A percentile compares a stretch with the other conserved stretches of the same genome.
Conservation (phyloP, 805 yeast genomes). For the Cyberlindnera veronae region DNA sequence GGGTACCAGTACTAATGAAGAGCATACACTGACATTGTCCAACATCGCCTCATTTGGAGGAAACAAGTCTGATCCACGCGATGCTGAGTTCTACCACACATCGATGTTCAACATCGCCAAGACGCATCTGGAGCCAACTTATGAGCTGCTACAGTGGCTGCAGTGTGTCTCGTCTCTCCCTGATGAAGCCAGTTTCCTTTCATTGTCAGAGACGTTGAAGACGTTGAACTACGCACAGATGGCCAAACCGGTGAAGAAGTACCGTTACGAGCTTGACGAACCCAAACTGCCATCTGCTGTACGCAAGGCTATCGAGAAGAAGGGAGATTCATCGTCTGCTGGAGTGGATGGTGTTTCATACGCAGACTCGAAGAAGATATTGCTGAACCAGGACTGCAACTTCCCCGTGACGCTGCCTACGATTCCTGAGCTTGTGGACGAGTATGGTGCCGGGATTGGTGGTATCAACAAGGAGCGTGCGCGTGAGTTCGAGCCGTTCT, state of each 20-base stretch:
- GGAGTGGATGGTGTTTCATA: conserved; percentile 17
- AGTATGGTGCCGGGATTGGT: conserved; percentile 75
- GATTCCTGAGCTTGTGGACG: conserved; percentile 63
- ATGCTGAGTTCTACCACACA: conserved; percentile 58
- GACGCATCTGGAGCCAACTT: conserved; percentile 63
- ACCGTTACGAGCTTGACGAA: conserved; percentile 84
- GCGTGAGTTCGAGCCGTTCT: conserved; percentile 60
- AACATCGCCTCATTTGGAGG: conserved; percentile 17
- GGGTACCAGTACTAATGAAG: conserved; percentile 24
- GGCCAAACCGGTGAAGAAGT: conserved; percentile 64
- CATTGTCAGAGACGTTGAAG: conserved; percentile 50
- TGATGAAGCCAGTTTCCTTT: conserved; percentile 58
- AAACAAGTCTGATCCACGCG: conserved; percentile 38
- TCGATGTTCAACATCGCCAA: conserved; percentile 64
- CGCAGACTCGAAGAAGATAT: conserved; percentile 25
- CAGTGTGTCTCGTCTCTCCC: conserved; percentile 76
- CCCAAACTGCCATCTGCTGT: conserved; percentile 47
- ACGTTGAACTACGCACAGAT: conserved; percentile 67
- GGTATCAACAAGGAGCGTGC: conserved; percentile 54
- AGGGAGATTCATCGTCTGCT: conserved; percentile 14
- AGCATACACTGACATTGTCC: background rate
- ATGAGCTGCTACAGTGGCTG: conserved; percentile 84
- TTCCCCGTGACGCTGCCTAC: conserved; percentile 49
- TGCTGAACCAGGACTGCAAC: conserved; percentile 37
- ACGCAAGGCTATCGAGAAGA: conserved; percentile 13